A percentile compares a stretch with the other conserved stretches of the same genome.
Evolutionary conservation across 805 yeast species (phyloP).

Genomic region (Wickerhamiella kazuoi): DNA sequence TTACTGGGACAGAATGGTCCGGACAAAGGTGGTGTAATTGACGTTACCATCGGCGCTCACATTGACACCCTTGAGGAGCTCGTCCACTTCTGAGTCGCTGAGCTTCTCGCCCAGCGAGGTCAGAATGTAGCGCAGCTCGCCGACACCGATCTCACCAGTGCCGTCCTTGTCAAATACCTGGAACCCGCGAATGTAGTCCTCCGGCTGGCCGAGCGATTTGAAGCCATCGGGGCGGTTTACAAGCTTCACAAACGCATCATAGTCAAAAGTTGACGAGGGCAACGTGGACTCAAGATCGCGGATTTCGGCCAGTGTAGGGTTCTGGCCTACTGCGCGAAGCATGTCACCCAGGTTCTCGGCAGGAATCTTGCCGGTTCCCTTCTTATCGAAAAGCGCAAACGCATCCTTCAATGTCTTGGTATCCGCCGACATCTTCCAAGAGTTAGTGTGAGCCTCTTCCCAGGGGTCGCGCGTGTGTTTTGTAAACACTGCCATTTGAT

Average conservation of each 20-base stretch:
- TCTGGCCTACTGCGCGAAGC: slow-evolving; percentile 93
- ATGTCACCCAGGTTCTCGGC: slow-evolving; percentile 76
- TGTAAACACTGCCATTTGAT: background rate
- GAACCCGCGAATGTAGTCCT: slow-evolving; percentile 87
- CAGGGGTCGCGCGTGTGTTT: background rate
- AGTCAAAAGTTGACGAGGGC: slow-evolving; percentile 33
- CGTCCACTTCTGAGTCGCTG: slow-evolving; percentile 82
- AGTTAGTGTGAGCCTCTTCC: no score
- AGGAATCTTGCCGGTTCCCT: slow-evolving; percentile 84
- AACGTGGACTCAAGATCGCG: slow-evolving; percentile 33
- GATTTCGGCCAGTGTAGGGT: slow-evolving; percentile 87
- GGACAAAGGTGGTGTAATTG: slow-evolving; percentile 83
- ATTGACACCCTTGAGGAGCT: slow-evolving; percentile 84
- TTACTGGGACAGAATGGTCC: slow-evolving; percentile 27
- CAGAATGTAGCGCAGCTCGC: slow-evolving; percentile 85
- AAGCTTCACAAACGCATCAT: slow-evolving; percentile 56
- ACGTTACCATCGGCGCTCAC: slow-evolving; percentile 88
- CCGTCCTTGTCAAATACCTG: slow-evolving; percentile 94
- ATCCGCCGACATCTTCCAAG: slow-evolving; percentile 12
- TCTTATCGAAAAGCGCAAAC: slow-evolving; percentile 88
- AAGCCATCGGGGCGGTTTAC: slow-evolving; percentile 68
- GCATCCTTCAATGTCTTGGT: slow-evolving; percentile 63
- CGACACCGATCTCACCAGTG: slow-evolving; percentile 92
- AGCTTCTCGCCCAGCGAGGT: slow-evolving; percentile 93
- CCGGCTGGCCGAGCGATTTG: slow-evolving; percentile 73